Conservation (phyloP, 768 basidiomycete species). For the Amanita fuliginea region DNA sequence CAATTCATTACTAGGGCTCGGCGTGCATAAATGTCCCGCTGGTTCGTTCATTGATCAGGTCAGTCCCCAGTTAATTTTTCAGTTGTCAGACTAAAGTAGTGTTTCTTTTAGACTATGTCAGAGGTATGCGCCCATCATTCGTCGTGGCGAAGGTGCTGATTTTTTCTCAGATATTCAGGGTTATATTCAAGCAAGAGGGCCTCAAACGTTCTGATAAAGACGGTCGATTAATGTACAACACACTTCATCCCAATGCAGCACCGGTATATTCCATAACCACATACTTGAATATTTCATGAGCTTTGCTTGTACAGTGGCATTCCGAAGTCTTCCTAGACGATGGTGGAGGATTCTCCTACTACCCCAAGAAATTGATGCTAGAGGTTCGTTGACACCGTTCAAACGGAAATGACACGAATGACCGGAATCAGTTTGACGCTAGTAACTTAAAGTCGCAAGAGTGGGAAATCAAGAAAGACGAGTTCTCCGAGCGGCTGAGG, state of each 20-base stretch:
- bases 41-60: conserved; percentile 14
- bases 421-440: conserved; percentile 1
- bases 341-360: not conserved
- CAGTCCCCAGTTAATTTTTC: not conserved
- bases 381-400: not conserved
- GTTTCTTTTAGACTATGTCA: conserved; percentile 12
- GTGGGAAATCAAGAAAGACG: not conserved
- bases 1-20: conserved; percentile 13
- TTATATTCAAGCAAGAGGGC: not conserved
- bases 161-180: not conserved
- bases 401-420: not conserved
- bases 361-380: not conserved
- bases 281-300: not conserved
- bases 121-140: conserved; percentile 8
- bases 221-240: not conserved
- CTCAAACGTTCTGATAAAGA: not conserved
- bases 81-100: not conserved
- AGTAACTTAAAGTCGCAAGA: not conserved
- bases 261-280: not conserved
- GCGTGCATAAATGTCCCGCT: conserved; percentile 16
- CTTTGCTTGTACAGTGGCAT: not conserved
- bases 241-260: not conserved
- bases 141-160: not conserved
- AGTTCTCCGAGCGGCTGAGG: not conserved
- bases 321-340: not conserved